Percentiles rank a stretch among this genome's conserved stretches.
phyloP scores from a whole-genome alignment of 345 rosid genomes.

The Heritiera littoralis region DNA sequence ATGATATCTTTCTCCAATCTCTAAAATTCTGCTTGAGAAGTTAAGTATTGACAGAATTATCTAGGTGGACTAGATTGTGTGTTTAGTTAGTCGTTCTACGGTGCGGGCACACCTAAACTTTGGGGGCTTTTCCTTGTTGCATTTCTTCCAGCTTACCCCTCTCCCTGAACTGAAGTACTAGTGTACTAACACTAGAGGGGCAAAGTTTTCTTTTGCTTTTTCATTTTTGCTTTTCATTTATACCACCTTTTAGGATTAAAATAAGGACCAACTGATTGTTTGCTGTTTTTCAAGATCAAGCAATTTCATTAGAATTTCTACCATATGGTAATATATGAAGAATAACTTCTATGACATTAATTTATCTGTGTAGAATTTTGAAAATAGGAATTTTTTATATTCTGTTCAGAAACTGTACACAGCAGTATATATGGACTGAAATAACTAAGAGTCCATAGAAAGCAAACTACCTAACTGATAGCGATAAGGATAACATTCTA shows the following conservation, averaged over 20 bases:
- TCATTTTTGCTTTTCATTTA: neutral
- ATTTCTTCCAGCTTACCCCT: neutral
- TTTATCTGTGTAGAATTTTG: neutral
- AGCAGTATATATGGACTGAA: too few relatives aligned
- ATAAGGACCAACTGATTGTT: neutral
- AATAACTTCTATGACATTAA: neutral
- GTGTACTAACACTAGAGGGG: neutral
- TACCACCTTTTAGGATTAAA: neutral
- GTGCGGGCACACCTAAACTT: neutral
- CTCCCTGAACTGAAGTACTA: neutral
- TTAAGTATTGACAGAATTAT: neutral
- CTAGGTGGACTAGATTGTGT: neutral
- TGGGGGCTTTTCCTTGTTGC: neutral
- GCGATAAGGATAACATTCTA: too few relatives aligned
- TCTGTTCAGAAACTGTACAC: too few relatives aligned
- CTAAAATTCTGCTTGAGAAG: neutral
- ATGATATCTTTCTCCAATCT: neutral
- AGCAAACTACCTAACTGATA: too few relatives aligned
- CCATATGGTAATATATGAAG: neutral
- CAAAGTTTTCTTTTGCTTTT: conserved; percentile 8
- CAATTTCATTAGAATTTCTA: neutral
- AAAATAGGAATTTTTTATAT: too few relatives aligned
- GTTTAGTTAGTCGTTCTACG: neutral
- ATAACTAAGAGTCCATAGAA: too few relatives aligned
- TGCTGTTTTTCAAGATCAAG: neutral